Conservation (phyloP, 441 rosid species). For the Pelargonium fulgidum region DNA sequence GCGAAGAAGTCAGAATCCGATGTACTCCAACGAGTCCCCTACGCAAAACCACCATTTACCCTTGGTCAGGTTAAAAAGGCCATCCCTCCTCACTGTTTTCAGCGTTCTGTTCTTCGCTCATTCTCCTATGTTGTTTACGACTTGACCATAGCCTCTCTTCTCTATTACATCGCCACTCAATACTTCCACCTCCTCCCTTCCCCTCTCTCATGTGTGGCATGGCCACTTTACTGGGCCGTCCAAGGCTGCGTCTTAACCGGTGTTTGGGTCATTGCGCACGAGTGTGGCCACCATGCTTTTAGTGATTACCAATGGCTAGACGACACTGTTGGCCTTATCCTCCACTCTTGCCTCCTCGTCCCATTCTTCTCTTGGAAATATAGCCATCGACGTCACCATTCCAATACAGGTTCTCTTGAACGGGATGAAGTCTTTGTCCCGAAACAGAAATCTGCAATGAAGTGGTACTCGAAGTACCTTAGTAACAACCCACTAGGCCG, state of each 20-base stretch:
- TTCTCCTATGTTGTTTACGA: conserved; percentile 1
- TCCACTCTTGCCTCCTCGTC: conserved; percentile 75
- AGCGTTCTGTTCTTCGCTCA: background rate
- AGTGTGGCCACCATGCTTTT: conserved; percentile 96
- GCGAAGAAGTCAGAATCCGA: conserved; percentile 39
- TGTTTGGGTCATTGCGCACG: conserved; percentile 90
- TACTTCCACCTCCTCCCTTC: conserved; percentile 16
- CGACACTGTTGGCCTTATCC: conserved; percentile 70
- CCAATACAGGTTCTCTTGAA: conserved; percentile 82
- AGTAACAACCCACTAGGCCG: conserved; percentile 73
- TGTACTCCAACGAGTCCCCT: conserved; percentile 48
- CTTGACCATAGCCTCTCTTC: background rate
- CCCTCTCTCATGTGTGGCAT: conserved; percentile 43
- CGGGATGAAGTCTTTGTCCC: conserved; percentile 93
- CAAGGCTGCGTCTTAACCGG: conserved; percentile 91
- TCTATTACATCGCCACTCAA: conserved; percentile 29
- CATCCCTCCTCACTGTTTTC: conserved; percentile 60
- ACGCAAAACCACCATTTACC: conserved; percentile 63
- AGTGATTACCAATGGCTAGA: conserved; percentile 88
- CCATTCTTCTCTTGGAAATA: conserved; percentile 97
- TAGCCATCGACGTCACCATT: conserved; percentile 95
- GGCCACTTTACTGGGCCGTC: conserved; percentile 61
- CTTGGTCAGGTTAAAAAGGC: conserved; percentile 72
- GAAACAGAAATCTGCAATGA: conserved; percentile 40
- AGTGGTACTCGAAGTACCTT: conserved; percentile 70